Base-by-base conservation (phyloP, 2,329 filamentous ascomycete species). In the Penicillium sp. region DNA sequence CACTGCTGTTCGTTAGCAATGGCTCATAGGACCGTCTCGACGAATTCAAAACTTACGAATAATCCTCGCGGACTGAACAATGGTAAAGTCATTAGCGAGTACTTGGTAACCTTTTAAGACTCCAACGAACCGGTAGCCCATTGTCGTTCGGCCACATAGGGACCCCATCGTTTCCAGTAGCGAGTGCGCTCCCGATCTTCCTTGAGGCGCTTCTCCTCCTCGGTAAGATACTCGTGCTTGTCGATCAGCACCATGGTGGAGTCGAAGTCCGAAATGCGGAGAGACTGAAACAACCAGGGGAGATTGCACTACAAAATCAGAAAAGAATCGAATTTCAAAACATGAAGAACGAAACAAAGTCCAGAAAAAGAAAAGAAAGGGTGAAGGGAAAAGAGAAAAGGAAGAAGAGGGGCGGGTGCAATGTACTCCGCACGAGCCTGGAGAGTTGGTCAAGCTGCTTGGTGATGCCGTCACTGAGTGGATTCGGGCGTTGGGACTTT, bases 131-230 rank as follows among this genome's bases (percentile, higher is more conserved):
- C 89, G 58, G 89, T 95, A 47, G 90, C 89, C 91, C 91, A 96
- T 75, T 96, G 90, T 65, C 90, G 79, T 75, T 97, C 91, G 45
- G 90, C 83, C 60, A 95, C 85, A 65, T 96, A 97, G 20, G 90
- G 85, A 45, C 91, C 91, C 89, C 90, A 96, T 82, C 86, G 89
- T 81, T 97, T 97, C 91, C 91, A 97, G 75, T 97, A 97, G 69
- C 88, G 91, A 56, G 73, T 80, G 54, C 85, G 84, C 55, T 91
- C 81, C 49, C 84, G 81, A 70, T 97, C 91, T 65, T 95, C 82
- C 65, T 86, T 85, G 59, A 97, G 79, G 40, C 93, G 85, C 69
- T 86, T 86, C 77, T 97, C 91, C 73, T 97, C 91, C 69, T 87
- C 84, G 50, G 86, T 89, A 65, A 91, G 79, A 70, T 89, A 90